A percentile compares a stretch with the other conserved stretches of the same genome.
These are phyloP conservation scores for Hawksworthiomyces lignivorus DNA, from an alignment of 2,329 filamentous ascomycete species.

Conservation along the genomic window DNA sequence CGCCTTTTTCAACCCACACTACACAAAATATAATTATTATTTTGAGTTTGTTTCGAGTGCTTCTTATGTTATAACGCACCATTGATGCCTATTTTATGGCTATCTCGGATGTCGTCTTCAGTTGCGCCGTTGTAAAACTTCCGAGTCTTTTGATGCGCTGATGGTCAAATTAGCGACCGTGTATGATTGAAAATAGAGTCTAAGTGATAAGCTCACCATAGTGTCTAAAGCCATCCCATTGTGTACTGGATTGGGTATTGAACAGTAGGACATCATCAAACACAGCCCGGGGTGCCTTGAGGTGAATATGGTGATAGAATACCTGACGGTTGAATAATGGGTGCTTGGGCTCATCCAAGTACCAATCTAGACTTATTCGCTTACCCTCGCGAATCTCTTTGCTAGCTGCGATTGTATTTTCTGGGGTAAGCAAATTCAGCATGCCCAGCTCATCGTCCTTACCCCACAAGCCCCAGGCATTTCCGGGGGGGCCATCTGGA, in stretches of 20 bases:
- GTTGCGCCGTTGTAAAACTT: neutral
- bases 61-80: conserved; percentile 1
- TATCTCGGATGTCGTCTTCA: conserved; percentile 28
- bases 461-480: conserved; percentile 36
- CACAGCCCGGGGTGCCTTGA: neutral
- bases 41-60: too few relatives aligned
- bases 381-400: conserved; percentile 32
- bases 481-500: conserved; percentile 30
- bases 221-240: conserved; percentile 41
- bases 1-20: conserved; percentile 24
- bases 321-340: too few relatives aligned
- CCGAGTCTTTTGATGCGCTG: conserved; percentile 12
- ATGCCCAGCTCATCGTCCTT: conserved; percentile 34
- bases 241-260: conserved; percentile 38
- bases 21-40: too few relatives aligned
- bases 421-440: conserved; percentile 36
- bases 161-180: too few relatives aligned
- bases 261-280: conserved; percentile 31
- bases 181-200: too few relatives aligned
- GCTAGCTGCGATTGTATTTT: conserved; percentile 30
- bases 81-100: conserved; percentile 21
- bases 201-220: conserved; percentile 5
- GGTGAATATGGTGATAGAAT: too few relatives aligned
- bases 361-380: conserved; percentile 31
- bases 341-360: neutral